Evolutionary conservation across 441 rosid genomes (phyloP), one percentile per base, ranked within the genome.

Genomic region (Pelargonium australe): DNA sequence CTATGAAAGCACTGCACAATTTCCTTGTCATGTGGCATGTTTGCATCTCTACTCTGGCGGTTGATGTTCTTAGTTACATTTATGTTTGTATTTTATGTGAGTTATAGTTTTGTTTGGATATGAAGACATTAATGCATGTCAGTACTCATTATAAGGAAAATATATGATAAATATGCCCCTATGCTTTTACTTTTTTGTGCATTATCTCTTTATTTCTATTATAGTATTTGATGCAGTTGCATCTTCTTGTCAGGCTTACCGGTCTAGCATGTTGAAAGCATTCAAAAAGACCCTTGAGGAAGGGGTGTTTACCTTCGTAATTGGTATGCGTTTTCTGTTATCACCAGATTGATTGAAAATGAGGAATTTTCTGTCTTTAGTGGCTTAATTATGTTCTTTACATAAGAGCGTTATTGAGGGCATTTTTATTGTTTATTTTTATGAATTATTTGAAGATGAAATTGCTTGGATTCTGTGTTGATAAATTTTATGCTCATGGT

Each of bases 221-320:
- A 41, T 25, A 25, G 31, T 25, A 25, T 25, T 68, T 75, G 64
- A 66, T 67, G 17, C 66, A 67, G 47, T 51, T 75, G 43, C 72
- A 9, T 76, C 23, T 68, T 25, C 55, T 62, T 71, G 63, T 9
- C 80, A 94, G 96, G 89, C 80, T 14, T 94, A 94, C 69, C 90
- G 98, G 70, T 85, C 90, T 74, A 94, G 97, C 89, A 86, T 94
- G 98, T 77, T 94, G 81, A 94, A 91, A 80, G 95, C 97, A 72
- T 91, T 88, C 77, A 89, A 80, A 82, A 89, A 85, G 85, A 91
- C 95, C 68, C 85, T 94, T 61, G 97, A 91, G 79, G 98, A 94
- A 74, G 98, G 98, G 68, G 75, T 41, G 75, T 94, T 94, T 87
- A 84, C 77, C 73, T 83, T 87, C 78, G 85, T 91, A 74, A 91